Evolutionary conservation across 176 grass and related monocot species (phyloP).

Genomic region (Oryza brachyantha): DNA sequence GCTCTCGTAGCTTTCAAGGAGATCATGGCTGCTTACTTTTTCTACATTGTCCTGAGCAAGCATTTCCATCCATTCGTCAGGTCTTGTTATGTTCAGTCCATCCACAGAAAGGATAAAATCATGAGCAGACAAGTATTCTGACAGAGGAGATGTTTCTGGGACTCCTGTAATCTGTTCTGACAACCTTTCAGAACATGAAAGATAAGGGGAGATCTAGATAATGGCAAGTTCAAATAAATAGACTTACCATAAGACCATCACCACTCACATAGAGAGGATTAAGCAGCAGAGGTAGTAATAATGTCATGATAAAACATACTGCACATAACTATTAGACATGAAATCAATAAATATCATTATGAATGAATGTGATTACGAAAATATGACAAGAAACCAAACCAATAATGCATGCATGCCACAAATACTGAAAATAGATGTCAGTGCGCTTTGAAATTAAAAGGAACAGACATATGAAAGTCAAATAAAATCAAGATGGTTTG

Average conservation of each 20-base stretch:
- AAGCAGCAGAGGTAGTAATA: slow-evolving; percentile 67
- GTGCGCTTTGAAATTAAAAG: neutral
- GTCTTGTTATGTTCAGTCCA: slow-evolving; percentile 60
- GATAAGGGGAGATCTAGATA: slow-evolving; percentile 14
- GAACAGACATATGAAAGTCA: neutral
- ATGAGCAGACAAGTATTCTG: slow-evolving; percentile 59
- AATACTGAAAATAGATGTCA: slow-evolving; percentile 3
- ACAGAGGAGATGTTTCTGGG: slow-evolving; percentile 60
- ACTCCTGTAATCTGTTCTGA: slow-evolving; percentile 63
- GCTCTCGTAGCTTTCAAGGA: slow-evolving; percentile 35
- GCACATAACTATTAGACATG: slow-evolving; percentile 70
- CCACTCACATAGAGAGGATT: slow-evolving; percentile 61
- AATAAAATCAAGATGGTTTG: slow-evolving; percentile 2
- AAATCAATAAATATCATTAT: slow-evolving; percentile 38
- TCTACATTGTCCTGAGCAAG: slow-evolving; percentile 42
- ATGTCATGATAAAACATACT: slow-evolving; percentile 55
- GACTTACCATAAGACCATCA: slow-evolving; percentile 81
- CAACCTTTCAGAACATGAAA: slow-evolving; percentile 27
- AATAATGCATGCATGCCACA: neutral
- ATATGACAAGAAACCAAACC: neutral
- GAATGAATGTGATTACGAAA: slow-evolving; percentile 9
- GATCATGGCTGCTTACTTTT: slow-evolving; percentile 23
- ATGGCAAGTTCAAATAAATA: slow-evolving; percentile 25
- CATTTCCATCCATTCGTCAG: slow-evolving; percentile 63
- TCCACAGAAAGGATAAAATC: slow-evolving; percentile 82